A percentile compares a stretch with the other conserved stretches of the same genome.
phyloP scores from a whole-genome alignment of 805 yeast species.

The Candida vaughaniae region DNA sequence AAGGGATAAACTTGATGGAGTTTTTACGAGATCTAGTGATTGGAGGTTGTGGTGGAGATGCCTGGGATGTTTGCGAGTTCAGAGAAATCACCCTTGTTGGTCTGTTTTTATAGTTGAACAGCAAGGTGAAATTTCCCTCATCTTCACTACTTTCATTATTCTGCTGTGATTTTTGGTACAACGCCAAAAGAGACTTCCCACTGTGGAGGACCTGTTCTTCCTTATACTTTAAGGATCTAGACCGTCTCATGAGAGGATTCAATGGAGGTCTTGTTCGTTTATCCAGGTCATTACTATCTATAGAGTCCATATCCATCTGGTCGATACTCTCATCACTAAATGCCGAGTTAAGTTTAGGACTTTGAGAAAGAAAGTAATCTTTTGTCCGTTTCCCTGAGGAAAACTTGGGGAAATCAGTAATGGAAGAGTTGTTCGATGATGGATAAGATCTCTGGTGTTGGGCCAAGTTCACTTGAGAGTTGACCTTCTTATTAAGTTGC shows the following conservation, averaged over 20 bases:
- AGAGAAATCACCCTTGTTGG: not conserved
- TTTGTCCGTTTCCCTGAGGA: constrained; percentile 15
- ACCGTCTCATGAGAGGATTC: constrained; percentile 17
- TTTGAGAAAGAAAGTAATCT: constrained; percentile 29
- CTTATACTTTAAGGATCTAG: constrained; percentile 21
- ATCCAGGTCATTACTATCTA: constrained; percentile 9
- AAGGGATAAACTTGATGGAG: constrained; percentile 32
- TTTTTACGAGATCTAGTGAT: constrained; percentile 18
- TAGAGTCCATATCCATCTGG: constrained; percentile 10
- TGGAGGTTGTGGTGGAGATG: not conserved
- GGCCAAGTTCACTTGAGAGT: constrained; percentile 36
- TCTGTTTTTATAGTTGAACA: constrained; percentile 8
- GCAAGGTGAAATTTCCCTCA: constrained; percentile 14
- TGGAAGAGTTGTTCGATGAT: constrained; percentile 16
- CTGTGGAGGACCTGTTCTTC: constrained; percentile 14
- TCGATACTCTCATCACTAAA: constrained; percentile 4
- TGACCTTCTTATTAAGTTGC: constrained; percentile 37
- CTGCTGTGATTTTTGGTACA: constrained; percentile 13
- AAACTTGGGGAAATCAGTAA: constrained; percentile 18
- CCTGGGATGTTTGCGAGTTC: not conserved
- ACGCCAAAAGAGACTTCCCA: constrained; percentile 14
- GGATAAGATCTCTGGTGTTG: constrained; percentile 15
- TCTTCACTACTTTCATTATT: constrained; percentile 9
- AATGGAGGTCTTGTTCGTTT: constrained; percentile 2
- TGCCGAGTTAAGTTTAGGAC: constrained; percentile 5